Percentiles rank a stretch among this genome's conserved stretches.
Conservation (phyloP, 2,329 filamentous ascomycete species). For the Hymenoscyphus scutula region DNA sequence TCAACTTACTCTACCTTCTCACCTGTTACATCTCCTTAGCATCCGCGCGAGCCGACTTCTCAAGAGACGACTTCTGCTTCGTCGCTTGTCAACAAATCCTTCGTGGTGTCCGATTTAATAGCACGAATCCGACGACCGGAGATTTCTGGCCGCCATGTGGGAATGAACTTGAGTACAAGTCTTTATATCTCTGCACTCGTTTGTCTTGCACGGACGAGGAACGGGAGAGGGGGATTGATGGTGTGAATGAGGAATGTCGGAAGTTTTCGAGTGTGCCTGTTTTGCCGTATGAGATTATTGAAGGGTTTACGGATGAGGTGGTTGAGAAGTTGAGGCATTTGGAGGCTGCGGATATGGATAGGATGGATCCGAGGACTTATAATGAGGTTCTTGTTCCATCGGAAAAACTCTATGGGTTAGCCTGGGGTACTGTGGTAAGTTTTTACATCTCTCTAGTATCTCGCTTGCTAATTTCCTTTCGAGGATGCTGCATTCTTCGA, state of each 20-base stretch:
- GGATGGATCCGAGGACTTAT: not conserved
- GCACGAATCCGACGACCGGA: constrained; percentile 3
- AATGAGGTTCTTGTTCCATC: constrained; percentile 7
- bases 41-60: not conserved
- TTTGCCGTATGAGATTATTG: not conserved
- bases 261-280: not conserved
- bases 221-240: not conserved
- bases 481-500: constrained; percentile 40
- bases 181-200: constrained; percentile 4
- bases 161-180: not conserved
- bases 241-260: constrained; percentile 2
- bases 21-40: not conserved
- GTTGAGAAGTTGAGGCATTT: not conserved
- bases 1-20: not conserved
- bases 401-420: not conserved
- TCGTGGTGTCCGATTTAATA: not conserved
- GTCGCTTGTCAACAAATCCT: constrained; percentile 6
- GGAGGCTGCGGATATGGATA: not conserved
- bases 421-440: constrained; percentile 3
- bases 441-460: not conserved
- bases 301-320: not conserved
- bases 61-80: constrained; percentile 4
- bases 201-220: constrained; percentile 3
- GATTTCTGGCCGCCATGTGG: constrained; percentile 1
- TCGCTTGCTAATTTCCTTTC: constrained; percentile 16